Base-by-base conservation (phyloP, 208 protist species). In the Crithidia bombi region DNA sequence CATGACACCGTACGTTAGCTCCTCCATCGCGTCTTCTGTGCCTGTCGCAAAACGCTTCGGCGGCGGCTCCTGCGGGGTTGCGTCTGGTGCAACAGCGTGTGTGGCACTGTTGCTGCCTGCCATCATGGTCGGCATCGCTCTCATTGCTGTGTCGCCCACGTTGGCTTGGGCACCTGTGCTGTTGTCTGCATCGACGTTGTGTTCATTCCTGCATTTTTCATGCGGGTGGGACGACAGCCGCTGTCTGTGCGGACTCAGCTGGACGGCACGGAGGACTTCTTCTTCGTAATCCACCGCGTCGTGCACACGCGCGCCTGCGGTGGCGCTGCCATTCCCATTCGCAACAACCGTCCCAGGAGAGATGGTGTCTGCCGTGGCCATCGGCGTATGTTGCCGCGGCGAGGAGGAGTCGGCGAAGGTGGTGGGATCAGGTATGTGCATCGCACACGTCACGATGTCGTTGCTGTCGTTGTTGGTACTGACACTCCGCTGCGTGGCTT, bases 1-100 rank as follows among this genome's bases (percentile, higher is more conserved):
- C 52, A 49, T 17, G 10, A 59, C 55, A 32, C 21, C 54, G 54
- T 69, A 56, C 43, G 44, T 32, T 2, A 65, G 54, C 5, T 55
- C 58, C n/a, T 64, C 56, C 51, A 65, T 58, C 10, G 41, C 28
- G 39, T 63, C 58, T 0, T 43, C 73, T 51, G 47, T 58, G 32
- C 68, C 74, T 19, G 63, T 63, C 30, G 62, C 74, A 30, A 73
- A 77, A n/a, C 64, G 56, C 65, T 77, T 77, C 12, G 64, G 64
- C 21, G 63, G 62, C 32, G 74, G 67, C 46, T 67, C 70, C 43
- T 47, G 25, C 49, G 75, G 68, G 14, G 64, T 73, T 26, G 57
- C 64, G 14, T 72, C 64, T 0, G 65, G 64, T 1, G 54, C 62
- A 5, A 52, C 52, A 23, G 38, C 36, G 35, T 58, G 21, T 19